Base-by-base conservation (phyloP, 1,284 basidiomycete genomes). In the Marasmius fiardii region DNA sequence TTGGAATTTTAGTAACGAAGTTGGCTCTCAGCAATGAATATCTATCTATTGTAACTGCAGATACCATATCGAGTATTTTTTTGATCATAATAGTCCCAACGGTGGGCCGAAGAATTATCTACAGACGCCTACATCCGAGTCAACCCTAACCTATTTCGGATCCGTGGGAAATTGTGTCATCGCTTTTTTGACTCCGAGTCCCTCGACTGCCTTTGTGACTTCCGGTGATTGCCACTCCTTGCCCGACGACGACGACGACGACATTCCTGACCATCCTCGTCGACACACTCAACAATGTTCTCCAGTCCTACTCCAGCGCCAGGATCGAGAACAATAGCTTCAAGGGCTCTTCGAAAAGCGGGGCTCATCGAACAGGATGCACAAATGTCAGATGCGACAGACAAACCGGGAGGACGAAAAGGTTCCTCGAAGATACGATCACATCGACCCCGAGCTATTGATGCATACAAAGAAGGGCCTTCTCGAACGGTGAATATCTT, bases 301-400 rank as follows among this genome's bases (percentile, higher is more conserved):
- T 83, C 83, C 47, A 80, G 74, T 58, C 72, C 77, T 50, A 71
- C 74, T 21, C 73, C 80, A 8, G 73, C 80, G 11, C 73, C 81
- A 21, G 80, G 83, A 60, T 73, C 79, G 54, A 79, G 84, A 61
- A 68, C 76, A 34, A 71, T 90, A 26, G 85, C 82, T 26, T 63
- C 76, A 54, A 83, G 70, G 55, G 82, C 86, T 24, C 73, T 90
- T 24, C 83, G 84, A 58, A 80, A 72, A 51, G 87, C 85, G 1
- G 88, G 88, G 43, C 82, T 90, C 64, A 83, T 86, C 59, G 88
- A 90, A 74, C 74, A 80, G 56, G 88, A 90, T 67, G 74, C 82
- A 54, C 79, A 74, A 63, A 90, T 90, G 88, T 80, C 80, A 57
- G 88, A 90, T 63, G 72, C 74, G 34, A 75, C 77, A 14, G 84